A percentile compares a stretch with the other conserved stretches of the same genome.
Conservation (phyloP, 352 stramenopile genomes). For the Blastocystis sp. region DNA sequence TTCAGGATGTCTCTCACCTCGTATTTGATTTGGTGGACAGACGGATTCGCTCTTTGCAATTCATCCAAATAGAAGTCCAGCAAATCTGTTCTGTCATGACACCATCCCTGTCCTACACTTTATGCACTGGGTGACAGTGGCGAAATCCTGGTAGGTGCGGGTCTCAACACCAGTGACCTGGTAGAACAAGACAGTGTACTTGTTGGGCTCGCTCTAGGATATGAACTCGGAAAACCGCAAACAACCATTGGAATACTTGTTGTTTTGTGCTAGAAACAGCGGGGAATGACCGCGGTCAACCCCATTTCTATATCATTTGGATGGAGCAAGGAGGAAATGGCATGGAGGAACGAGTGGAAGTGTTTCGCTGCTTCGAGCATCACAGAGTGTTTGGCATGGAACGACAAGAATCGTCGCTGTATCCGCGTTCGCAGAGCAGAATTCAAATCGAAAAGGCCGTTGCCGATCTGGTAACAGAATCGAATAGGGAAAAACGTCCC, state of each 20-base stretch:
- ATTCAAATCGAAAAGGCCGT: no score
- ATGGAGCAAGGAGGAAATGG: neutral
- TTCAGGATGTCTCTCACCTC: conserved; percentile 12
- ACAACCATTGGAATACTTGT: neutral
- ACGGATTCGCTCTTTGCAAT: conserved; percentile 29
- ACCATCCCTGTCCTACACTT: neutral
- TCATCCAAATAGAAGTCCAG: conserved; percentile 4
- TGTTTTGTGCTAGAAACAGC: neutral
- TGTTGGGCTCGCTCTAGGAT: neutral
- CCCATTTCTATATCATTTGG: neutral
- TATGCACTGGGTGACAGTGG: conserved; percentile 38
- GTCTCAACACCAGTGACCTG: neutral
- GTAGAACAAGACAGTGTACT: conserved; percentile 28
- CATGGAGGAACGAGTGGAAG: neutral
- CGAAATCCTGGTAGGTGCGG: conserved; percentile 13
- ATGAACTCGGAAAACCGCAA: neutral
- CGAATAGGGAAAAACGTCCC: no score
- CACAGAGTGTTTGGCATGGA: no score
- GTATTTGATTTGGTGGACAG: conserved; percentile 3
- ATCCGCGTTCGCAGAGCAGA: no score
- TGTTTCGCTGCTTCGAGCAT: no score
- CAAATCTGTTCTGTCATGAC: neutral
- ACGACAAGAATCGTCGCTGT: no score
- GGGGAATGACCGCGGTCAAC: neutral
- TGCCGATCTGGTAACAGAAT: no score